Conservation (phyloP, 2,329 filamentous ascomycete species). For the Penicillium fuscoglaucum region DNA sequence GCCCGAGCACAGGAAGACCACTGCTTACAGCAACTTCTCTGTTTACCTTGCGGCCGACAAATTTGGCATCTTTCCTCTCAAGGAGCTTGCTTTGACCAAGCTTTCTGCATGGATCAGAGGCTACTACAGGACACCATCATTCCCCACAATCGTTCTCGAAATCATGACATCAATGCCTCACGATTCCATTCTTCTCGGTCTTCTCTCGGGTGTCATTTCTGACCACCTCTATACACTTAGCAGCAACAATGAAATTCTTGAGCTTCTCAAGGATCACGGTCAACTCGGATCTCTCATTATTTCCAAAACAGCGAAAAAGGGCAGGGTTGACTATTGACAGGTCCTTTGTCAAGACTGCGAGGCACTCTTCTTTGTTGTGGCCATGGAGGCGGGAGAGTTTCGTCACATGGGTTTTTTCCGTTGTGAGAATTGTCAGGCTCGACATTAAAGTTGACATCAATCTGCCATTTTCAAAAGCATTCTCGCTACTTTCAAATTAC, state of each 20-base stretch:
- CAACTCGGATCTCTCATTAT: background rate
- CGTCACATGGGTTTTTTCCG: background rate
- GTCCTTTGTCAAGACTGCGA: background rate
- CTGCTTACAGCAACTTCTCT: background rate
- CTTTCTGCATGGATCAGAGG: background rate
- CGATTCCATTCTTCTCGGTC: background rate
- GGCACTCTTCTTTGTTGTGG: rapidly evolving
- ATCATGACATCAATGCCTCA: background rate
- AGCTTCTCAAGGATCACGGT: background rate
- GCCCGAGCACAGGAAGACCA: background rate
- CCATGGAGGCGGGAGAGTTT: background rate
- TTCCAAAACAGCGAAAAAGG: background rate
- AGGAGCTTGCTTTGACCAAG: background rate
- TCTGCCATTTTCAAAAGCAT: background rate
- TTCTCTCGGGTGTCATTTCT: background rate
- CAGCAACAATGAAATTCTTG: background rate
- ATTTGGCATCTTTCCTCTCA: background rate
- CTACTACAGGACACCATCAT: background rate
- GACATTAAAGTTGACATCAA: background rate
- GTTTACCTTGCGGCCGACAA: background rate
- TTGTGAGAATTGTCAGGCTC: background rate
- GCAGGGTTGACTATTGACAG: background rate
- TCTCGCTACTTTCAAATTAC: background rate
- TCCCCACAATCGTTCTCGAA: background rate
- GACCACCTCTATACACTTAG: background rate